These are phyloP conservation scores for Hericium erinaceus DNA, from an alignment of 768 basidiomycete genomes.

Conservation along the genomic window DNA sequence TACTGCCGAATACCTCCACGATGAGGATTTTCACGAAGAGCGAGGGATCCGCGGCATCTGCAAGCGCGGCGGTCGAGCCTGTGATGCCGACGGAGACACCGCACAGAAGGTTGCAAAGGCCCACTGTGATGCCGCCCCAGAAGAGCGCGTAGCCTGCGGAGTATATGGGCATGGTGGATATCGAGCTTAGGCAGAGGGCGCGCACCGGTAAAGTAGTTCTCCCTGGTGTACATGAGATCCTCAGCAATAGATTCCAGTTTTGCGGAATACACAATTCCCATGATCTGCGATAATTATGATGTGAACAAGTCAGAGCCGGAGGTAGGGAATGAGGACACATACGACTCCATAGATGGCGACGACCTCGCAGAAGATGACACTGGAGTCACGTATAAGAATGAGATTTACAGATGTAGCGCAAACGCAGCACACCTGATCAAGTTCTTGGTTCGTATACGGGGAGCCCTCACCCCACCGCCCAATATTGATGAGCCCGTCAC, in stretches of 20 bases:
- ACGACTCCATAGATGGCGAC: slow-evolving; percentile 98
- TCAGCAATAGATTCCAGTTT: slow-evolving; percentile 60
- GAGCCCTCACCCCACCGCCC: slow-evolving; percentile 89
- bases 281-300: slow-evolving; percentile 49
- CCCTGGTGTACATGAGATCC: slow-evolving; percentile 62
- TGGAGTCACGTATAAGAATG: slow-evolving; percentile 23
- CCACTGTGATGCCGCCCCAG: slow-evolving; percentile 95
- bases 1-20: slow-evolving; percentile 89
- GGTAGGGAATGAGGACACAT: slow-evolving; percentile 20
- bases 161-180: slow-evolving; percentile 1
- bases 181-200: background rate
- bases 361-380: slow-evolving; percentile 99
- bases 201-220: slow-evolving; percentile 89
- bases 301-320: background rate
- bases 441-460: slow-evolving; percentile 95
- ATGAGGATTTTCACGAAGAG: slow-evolving; percentile 96
- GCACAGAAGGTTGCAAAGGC: slow-evolving; percentile 89
- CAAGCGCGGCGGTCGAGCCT: slow-evolving; percentile 89
- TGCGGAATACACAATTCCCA: slow-evolving; percentile 91
- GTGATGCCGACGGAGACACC: slow-evolving; percentile 92
- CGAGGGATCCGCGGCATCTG: slow-evolving; percentile 91
- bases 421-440: slow-evolving; percentile 66
- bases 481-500: slow-evolving; percentile 94
- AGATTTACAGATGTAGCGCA: background rate
- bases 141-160: slow-evolving; percentile 79